Conservation (phyloP, 2,329 filamentous ascomycete species). For the Penicillium expansum region DNA sequence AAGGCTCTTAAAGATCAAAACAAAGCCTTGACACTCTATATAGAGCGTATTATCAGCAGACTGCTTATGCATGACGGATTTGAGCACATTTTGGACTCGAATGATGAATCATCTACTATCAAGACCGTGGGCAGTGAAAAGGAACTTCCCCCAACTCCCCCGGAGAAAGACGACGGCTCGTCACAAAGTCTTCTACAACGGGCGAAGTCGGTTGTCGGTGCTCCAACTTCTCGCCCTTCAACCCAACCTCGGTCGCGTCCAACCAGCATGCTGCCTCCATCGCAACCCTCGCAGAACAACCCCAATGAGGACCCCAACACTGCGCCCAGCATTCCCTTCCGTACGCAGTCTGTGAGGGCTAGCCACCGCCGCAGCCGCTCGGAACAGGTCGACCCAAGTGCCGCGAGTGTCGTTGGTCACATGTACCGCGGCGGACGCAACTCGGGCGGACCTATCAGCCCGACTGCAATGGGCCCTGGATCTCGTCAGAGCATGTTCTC, state of each 20-base stretch:
- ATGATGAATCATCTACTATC: constrained; percentile 38
- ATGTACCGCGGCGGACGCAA: constrained; percentile 76
- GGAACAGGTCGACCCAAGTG: constrained; percentile 48
- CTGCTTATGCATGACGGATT: constrained; percentile 93
- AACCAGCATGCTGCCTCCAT: constrained; percentile 43
- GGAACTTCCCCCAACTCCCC: constrained; percentile 75
- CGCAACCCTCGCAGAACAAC: constrained; percentile 29
- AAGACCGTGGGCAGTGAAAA: constrained; percentile 58
- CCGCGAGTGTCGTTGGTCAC: constrained; percentile 75
- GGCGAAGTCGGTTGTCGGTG: constrained; percentile 59
- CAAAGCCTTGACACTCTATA: constrained; percentile 94
- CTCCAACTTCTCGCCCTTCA: constrained; percentile 36
- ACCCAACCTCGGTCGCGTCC: constrained; percentile 47
- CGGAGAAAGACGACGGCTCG: constrained; percentile 50
- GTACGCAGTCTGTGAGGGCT: constrained; percentile 41
- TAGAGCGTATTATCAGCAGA: constrained; percentile 98
- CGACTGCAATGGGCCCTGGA: constrained; percentile 45
- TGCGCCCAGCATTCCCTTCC: constrained; percentile 49
- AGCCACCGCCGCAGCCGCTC: constrained; percentile 51
- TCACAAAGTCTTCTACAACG: constrained; percentile 54
- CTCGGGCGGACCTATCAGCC: constrained; percentile 55
- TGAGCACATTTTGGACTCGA: constrained; percentile 86
- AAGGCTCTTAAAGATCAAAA: constrained; percentile 86
- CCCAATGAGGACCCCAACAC: constrained; percentile 49
- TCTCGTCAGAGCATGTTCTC: constrained; percentile 43